Percentiles rank a stretch among this genome's conserved stretches.
Conservation (phyloP, 805 yeast species). For the Dipodascus albidus region DNA sequence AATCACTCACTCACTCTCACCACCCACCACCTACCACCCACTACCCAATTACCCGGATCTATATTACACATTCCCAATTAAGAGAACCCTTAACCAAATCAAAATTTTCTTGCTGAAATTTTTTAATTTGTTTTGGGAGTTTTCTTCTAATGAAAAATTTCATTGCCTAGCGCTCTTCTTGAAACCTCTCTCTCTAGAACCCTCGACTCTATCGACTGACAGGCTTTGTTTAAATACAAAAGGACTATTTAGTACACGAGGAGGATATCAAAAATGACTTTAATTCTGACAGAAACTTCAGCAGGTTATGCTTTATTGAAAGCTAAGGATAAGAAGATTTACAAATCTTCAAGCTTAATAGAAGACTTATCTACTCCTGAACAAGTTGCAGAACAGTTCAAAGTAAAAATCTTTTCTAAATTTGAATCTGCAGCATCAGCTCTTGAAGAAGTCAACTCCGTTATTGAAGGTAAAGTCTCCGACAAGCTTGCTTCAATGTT, state of each 20-base stretch:
- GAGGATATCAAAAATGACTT: conserved; percentile 20
- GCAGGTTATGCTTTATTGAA: conserved; percentile 98
- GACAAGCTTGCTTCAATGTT: conserved; percentile 68
- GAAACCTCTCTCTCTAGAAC: not conserved
- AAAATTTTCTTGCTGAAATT: not conserved
- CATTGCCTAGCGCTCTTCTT: not conserved
- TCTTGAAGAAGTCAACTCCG: conserved; percentile 84
- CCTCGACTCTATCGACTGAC: not conserved
- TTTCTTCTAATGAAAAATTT: not conserved
- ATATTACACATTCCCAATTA: not conserved
- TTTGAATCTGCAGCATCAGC: conserved; percentile 93
- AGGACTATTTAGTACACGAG: not conserved
- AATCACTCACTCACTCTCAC: no score
- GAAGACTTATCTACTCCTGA: conserved; percentile 73
- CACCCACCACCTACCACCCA: no score
- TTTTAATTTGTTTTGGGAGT: not conserved
- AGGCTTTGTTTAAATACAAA: not conserved
- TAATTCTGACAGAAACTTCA: conserved; percentile 86
- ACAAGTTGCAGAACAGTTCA: conserved; percentile 64
- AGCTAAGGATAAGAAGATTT: conserved; percentile 94
- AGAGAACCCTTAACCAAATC: not conserved
- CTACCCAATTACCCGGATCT: not conserved
- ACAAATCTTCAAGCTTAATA: conserved; percentile 52
- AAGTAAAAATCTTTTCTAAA: conserved; percentile 91
- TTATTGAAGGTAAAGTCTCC: conserved; percentile 89